Base-by-base conservation (phyloP, 2,329 filamentous ascomycete species). In the Lasiodiplodia citricola region DNA sequence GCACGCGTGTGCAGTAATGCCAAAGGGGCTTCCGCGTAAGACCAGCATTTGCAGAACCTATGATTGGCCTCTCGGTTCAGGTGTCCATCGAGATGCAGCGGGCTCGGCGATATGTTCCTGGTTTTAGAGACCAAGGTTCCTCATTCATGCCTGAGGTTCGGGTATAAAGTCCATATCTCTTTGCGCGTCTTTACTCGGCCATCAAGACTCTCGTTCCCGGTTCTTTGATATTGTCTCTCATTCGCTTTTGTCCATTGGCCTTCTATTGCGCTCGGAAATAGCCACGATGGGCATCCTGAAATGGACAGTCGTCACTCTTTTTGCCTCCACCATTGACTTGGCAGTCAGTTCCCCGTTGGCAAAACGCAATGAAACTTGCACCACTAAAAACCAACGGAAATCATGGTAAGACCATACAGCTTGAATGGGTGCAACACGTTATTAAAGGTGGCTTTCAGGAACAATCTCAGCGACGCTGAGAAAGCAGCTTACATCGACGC, bases 401-500 rank as follows among this genome's bases (percentile, higher is more conserved):
- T n/a, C 51, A 66, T 66, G 63, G 63, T 52, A 52, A 25, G 60
- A 37, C 3, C 14, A 18, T 18, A 5, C 8, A 8, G 5, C 10
- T 23, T 2, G 25, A 31, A 7, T 35, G 13, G 18, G 3, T 8
- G 10, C 13, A 31, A 38, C 47, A 21, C 31, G 14, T 16, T 41
- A 0, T 23, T 8, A 21, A 21, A 4, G 44, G 16, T 47, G 18
- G 41, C 41, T 18, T n/a, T 10, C 47, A 67, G 67, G 69, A 50
- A 58, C 50, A 50, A 57, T 44, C 50, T 69, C 23, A 44, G 51
- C 16, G 55, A 63, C 13, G 57, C 18, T 2, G 64, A 70, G 14
- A 70, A 68, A 44, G 50, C 58, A 4, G 69, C 28, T 2, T 70
- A 70, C 35, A 66, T 70, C 14, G 55, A 62, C 23, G 69, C 69